phyloP scores from a whole-genome alignment of 345 rosid genomes.

The Aurinia saxatilis region DNA sequence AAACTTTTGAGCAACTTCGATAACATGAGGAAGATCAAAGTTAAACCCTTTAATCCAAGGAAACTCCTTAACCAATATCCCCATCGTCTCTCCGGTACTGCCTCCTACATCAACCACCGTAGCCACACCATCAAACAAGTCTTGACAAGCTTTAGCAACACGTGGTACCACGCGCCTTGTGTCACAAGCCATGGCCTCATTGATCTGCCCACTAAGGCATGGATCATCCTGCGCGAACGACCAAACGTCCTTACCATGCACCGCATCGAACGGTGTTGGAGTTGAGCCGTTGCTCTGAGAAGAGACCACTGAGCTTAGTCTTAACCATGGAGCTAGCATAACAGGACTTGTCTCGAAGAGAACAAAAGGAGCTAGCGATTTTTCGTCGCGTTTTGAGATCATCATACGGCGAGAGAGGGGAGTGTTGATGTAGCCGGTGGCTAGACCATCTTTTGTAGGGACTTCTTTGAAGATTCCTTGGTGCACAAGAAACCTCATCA shows the following conservation, averaged over 20 bases:
- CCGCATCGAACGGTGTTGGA: conserved; percentile 38
- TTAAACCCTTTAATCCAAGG: conserved; percentile 58
- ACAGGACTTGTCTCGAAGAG: conserved; percentile 40
- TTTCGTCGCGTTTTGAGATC: conserved; percentile 26
- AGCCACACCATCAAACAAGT: conserved; percentile 46
- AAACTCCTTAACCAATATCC: conserved; percentile 42
- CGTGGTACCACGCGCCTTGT: conserved; percentile 39
- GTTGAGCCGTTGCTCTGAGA: neutral
- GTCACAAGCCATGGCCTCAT: conserved; percentile 61
- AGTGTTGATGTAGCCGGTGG: conserved; percentile 36
- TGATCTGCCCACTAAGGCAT: conserved; percentile 29
- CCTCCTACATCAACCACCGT: conserved; percentile 77
- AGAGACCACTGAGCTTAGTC: conserved; percentile 37
- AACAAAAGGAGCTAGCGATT: conserved; percentile 36
- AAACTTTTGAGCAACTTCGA: conserved; percentile 26
- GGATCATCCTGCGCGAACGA: conserved; percentile 34
- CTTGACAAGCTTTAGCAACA: conserved; percentile 31
- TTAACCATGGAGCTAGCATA: conserved; percentile 57
- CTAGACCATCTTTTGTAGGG: conserved; percentile 12
- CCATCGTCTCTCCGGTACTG: conserved; percentile 48
- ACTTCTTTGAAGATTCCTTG: conserved; percentile 37
- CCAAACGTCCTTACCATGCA: conserved; percentile 50
- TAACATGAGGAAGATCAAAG: conserved; percentile 76
- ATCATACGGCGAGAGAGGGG: conserved; percentile 56
- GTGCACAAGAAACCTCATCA: conserved; percentile 62